Conservation (phyloP, 192 early-diverging fungal genomes). For the Anaeromyces robustus region DNA sequence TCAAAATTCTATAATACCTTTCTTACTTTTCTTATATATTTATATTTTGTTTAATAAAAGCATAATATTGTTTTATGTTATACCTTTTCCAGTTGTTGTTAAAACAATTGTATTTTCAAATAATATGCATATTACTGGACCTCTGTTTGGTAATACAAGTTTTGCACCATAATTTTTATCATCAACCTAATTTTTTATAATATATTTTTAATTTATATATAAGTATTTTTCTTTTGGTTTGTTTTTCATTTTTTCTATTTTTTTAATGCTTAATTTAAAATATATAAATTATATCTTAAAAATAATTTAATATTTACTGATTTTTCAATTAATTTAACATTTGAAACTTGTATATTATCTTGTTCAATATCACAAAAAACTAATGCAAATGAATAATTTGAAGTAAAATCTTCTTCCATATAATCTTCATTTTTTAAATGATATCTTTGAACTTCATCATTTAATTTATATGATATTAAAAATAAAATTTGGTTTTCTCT, state of each 20-base stretch:
- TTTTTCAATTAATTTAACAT: background rate
- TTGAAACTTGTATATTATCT: background rate
- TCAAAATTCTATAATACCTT: background rate
- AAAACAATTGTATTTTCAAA: background rate
- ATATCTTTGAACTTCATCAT: background rate
- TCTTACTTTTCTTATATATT: background rate
- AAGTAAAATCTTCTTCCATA: background rate
- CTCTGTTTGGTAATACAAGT: background rate
- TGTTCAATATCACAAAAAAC: background rate
- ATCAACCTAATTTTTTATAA: background rate
- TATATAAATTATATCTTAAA: background rate
- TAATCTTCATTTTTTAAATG: background rate
- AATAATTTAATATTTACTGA: background rate
- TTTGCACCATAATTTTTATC: background rate
- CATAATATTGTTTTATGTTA: no score
- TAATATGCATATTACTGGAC: background rate
- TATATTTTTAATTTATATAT: no score
- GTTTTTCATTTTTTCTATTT: no score
- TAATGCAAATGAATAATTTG: background rate
- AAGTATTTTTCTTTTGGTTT: no score
- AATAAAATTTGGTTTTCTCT: background rate
- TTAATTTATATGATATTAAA: background rate
- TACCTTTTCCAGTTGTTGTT: background rate
- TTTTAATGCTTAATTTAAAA: no score
- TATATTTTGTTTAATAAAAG: no score